A percentile compares a stretch with the other conserved stretches of the same genome.
These are phyloP conservation scores for Scutellaria barbata DNA, from an alignment of 257 asterid species.

Conservation along the genomic window DNA sequence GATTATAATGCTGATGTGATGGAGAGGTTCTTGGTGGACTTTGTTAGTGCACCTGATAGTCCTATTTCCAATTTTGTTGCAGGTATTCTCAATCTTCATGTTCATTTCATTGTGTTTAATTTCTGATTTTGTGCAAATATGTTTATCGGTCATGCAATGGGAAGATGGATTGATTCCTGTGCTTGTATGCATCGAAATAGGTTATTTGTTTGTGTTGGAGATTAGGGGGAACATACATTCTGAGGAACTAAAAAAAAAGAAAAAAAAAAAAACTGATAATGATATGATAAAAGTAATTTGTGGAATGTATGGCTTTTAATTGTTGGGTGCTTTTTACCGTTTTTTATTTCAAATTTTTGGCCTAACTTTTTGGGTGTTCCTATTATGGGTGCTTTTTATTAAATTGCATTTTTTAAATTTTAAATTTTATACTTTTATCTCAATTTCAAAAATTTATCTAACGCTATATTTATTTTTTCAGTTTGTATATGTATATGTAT, in stretches of 20 bases:
- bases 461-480: no score
- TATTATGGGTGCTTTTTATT: not conserved
- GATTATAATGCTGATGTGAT: conserved; percentile 82
- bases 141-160: not conserved
- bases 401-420: no score
- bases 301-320: not conserved
- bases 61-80: conserved; percentile 53
- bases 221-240: not conserved
- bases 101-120: not conserved
- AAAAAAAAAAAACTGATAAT: not conserved
- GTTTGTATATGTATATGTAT: no score
- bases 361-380: not conserved
- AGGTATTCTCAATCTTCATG: conserved; percentile 46
- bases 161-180: not conserved
- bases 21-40: conserved; percentile 89
- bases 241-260: not conserved
- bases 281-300: not conserved
- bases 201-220: conserved; percentile 1
- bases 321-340: no score
- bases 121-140: conserved; percentile 15
- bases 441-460: no score
- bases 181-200: not conserved
- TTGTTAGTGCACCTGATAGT: conserved; percentile 64
- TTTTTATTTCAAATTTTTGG: no score
- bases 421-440: no score